Base-by-base conservation (phyloP, 495 filamentous ascomycete genomes). In the Podospora sp. region DNA sequence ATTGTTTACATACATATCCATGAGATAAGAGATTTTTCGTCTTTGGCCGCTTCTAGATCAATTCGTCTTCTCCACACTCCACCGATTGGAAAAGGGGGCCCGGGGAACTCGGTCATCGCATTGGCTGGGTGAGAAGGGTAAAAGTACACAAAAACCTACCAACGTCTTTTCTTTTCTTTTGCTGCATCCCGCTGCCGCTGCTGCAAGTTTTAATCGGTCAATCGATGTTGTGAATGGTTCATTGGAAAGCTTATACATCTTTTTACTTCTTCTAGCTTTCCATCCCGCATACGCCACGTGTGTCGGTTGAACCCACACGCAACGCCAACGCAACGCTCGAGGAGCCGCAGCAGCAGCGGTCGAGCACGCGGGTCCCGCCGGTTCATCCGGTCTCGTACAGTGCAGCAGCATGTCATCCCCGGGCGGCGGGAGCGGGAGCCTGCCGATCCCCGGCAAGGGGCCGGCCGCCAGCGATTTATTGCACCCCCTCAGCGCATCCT, bases 401-500 rank as follows among this genome's bases (percentile, higher is more conserved):
- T 18, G 40, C 40, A 46, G 52, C 21, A 8, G 33, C 12, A 40
- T 62, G 59, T 9, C 29, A 11, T 62, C 59, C 25, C 60, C 20
- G 3, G 1, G 18, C 9, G 25, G 16, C 57, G 60, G 60, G 35
- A 65, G 29, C 63, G 63, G 29, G 12, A 57, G 20, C 29, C 63
- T 21, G 21, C 52, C 63, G 25, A 65, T 65, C 26, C 51, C 52
- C 29, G 36, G 18, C 26, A 58, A 58, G 27, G 36, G 20, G 1
- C 29, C 63, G 26, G 27, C 21, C 51, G 51, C 14, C 5, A 49
- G 25, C 8, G 62, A 55, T 46, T 21, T 35, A 14, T 27, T 25
- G 8, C 11, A 20, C 29, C 51, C 52, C 9, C 36, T 68, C 25
- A 49, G 76, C 14, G 82, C 84, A 40, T 88, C 69, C 9, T 71